Base-by-base conservation (phyloP, 176 grass and related monocot species). In the Hyparrhenia diplandra region DNA sequence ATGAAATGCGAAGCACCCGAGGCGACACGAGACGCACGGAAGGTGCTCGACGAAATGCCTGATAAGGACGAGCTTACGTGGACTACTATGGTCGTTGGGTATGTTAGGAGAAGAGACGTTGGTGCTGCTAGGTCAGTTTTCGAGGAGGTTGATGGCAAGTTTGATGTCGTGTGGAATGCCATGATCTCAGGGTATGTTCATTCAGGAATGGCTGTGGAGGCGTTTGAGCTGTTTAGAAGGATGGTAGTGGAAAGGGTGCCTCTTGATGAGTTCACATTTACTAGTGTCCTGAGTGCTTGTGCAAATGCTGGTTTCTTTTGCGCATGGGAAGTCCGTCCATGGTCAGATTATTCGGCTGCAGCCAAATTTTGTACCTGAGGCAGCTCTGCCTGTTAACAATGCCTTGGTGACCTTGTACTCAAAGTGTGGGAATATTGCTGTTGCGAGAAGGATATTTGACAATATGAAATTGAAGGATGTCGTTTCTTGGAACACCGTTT, bases 401-500 rank as follows among this genome's bases (percentile, higher is more conserved):
- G 63, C 89, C 0, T 71, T 98, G 30, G 85, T 98, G 64, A 98
- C 92, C n/a, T 79, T 94, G 20, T 98, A 98, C 43, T 92, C 90
- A 0, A 98, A 94, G 67, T 73, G 74, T 42, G 85, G 90, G 45
- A 89, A 90, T 12, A 52, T 92, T 66, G 64, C 75, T 69, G 51
- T 83, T 67, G 92, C 92, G 54, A 75, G 76, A 77, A 85, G 21
- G 63, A 87, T 98, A 80, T 90, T 97, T 81, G 71, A 84, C 62
- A 60, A 75, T 25, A 91, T 97, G 83, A 54, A 32, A 67, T 25
- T 55, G 29, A 97, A 89, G 88, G 95, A 97, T 86, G 75, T 81
- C 1, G 95, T 97, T 78, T 94, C 95, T 59, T 97, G 89, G 89
- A 97, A 97, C 83, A 87, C 95, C 51, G 89, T 97, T 65, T 83